Percentiles rank a stretch among this genome's conserved stretches.
Evolutionary conservation across 176 grass and related monocot genomes (phyloP).

Genomic region (Pontederia paniculata): DNA sequence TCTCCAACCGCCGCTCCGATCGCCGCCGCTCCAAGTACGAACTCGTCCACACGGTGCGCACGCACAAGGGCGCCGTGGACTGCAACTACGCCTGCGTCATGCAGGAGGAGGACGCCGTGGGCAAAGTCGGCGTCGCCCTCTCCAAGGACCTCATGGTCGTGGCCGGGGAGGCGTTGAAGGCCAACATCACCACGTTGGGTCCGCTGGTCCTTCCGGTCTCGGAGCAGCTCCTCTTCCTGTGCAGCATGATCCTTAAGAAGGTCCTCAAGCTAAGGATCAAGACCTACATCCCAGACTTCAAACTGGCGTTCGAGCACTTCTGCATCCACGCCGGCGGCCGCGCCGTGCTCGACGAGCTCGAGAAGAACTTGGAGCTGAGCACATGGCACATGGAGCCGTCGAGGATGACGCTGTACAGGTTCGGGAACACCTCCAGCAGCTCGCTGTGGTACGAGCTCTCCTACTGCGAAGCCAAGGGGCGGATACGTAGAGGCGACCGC

Average conservation of each 20-base stretch:
- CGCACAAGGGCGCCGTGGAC: neutral
- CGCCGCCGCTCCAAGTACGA: constrained; percentile 8
- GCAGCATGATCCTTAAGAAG: neutral
- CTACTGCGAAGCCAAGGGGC: constrained; percentile 44
- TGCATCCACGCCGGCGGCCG: constrained; percentile 54
- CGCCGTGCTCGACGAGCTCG: constrained; percentile 52
- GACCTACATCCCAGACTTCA: constrained; percentile 43
- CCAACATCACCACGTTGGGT: constrained; percentile 4
- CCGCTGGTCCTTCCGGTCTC: constrained; percentile 10
- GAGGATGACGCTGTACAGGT: constrained; percentile 49
- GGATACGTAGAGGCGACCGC: constrained; percentile 29
- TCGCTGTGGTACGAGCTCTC: constrained; percentile 59
- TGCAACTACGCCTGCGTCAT: neutral
- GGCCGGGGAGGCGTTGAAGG: constrained; percentile 1
- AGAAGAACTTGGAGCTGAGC: constrained; percentile 26
- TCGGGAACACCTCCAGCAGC: constrained; percentile 63
- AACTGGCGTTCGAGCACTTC: constrained; percentile 42
- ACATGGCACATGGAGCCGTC: constrained; percentile 59
- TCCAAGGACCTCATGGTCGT: constrained; percentile 14
- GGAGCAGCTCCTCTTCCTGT: constrained; percentile 14
- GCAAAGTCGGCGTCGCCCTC: neutral
- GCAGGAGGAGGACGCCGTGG: neutral
- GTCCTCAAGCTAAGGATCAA: neutral
- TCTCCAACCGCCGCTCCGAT: constrained; percentile 6
- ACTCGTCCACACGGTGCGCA: constrained; percentile 5